Percentiles rank a stretch among this genome's conserved stretches.
These are phyloP conservation scores for Ogataea methanolica DNA, from an alignment of 805 yeast genomes.

Conservation along the genomic window DNA sequence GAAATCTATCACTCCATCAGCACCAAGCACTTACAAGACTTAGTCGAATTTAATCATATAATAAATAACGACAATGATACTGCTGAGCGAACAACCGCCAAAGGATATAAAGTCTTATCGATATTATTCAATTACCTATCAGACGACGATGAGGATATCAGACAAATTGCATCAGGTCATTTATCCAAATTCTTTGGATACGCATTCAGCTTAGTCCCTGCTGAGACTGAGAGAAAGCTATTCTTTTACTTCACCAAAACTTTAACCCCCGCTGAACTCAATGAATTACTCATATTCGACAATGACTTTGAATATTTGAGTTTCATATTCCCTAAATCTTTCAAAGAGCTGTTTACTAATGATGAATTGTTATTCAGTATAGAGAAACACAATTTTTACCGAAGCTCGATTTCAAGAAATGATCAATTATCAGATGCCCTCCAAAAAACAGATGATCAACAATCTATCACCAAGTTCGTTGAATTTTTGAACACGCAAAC, in stretches of 20 bases:
- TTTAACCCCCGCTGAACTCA: background rate
- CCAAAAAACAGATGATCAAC: constrained; percentile 4
- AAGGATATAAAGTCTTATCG: constrained; percentile 7
- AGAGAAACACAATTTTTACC: constrained; percentile 66
- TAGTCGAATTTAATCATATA: too few species aligned
- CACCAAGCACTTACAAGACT: background rate
- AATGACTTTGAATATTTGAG: constrained; percentile 6
- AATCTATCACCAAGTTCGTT: background rate
- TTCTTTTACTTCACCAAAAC: constrained; percentile 5
- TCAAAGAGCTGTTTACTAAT: constrained; percentile 15
- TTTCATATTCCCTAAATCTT: constrained; percentile 1
- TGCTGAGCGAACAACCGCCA: too few species aligned
- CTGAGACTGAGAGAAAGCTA: constrained; percentile 28
- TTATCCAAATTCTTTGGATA: constrained; percentile 30
- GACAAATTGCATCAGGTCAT: constrained; percentile 42
- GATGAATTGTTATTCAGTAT: constrained; percentile 47
- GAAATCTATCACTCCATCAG: constrained; percentile 4
- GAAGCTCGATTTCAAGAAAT: constrained; percentile 35
- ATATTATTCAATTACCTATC: constrained; percentile 35
- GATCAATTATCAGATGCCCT: constrained; percentile 2
- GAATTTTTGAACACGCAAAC: background rate
- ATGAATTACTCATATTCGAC: constrained; percentile 2
- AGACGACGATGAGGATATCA: constrained; percentile 67
- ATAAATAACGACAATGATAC: too few species aligned
- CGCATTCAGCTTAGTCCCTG: constrained; percentile 26